Evolutionary conservation across 2,329 filamentous ascomycete genomes (phyloP).

Genomic region (Fusarium coffeatum): DNA sequence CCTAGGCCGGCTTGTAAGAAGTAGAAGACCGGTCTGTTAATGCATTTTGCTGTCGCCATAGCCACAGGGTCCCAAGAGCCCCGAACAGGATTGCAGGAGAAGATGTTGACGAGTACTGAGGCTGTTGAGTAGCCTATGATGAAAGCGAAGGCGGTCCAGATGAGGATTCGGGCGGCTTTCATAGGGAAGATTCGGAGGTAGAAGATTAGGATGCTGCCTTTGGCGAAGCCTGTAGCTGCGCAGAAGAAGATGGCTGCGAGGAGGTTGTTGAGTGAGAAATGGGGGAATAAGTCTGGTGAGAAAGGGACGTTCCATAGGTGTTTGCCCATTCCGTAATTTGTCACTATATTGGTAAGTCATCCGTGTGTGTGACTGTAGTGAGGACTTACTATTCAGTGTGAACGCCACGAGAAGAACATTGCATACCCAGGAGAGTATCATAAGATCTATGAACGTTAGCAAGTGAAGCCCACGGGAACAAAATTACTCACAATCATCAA

Average conservation of each 20-base stretch:
- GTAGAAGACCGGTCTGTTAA: slow-evolving; percentile 22
- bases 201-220: slow-evolving; percentile 20
- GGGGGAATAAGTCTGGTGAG: slow-evolving; percentile 12
- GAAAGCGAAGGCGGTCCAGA: slow-evolving; percentile 20
- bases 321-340: slow-evolving; percentile 28
- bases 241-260: slow-evolving; percentile 30
- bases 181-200: slow-evolving; percentile 27
- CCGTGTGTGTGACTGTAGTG: accelerated
- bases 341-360: background rate
- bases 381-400: slow-evolving; percentile 16
- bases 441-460: slow-evolving; percentile 2
- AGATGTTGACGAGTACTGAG: slow-evolving; percentile 13
- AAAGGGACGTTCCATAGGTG: slow-evolving; percentile 26
- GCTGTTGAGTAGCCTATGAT: slow-evolving; percentile 23
- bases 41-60: slow-evolving; percentile 6
- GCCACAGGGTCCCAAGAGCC: slow-evolving; percentile 12
- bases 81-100: slow-evolving; percentile 12
- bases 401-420: slow-evolving; percentile 14
- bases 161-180: background rate
- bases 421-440: slow-evolving; percentile 18
- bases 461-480: background rate
- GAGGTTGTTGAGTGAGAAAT: slow-evolving; percentile 18
- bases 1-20: slow-evolving; percentile 18
- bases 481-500: slow-evolving; percentile 13
- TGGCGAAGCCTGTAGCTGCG: slow-evolving; percentile 15